phyloP scores from a whole-genome alignment of 139 green algal genomes.

The Limnomonas spitsbergensis region DNA sequence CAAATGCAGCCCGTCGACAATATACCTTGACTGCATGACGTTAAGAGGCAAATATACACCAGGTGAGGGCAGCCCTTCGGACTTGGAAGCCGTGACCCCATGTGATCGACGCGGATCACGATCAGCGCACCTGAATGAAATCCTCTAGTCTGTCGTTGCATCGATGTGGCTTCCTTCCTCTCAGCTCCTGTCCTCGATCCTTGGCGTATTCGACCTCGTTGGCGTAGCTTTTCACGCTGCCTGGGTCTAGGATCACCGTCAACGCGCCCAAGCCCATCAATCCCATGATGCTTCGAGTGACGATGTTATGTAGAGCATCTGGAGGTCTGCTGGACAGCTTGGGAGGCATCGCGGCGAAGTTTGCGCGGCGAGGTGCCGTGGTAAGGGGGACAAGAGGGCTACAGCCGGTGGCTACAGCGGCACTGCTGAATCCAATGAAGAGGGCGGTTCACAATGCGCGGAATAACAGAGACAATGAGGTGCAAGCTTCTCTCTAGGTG shows the following conservation, averaged over 20 bases:
- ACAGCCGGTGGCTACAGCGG: no score
- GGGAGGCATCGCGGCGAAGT: no score
- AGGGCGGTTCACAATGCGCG: no score
- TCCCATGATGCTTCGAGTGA: slow-evolving; percentile 3
- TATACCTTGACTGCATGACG: neutral
- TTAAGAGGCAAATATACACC: neutral
- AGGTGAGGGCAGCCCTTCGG: neutral
- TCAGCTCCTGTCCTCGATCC: neutral
- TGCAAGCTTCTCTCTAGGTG: no score
- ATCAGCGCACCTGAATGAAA: slow-evolving; percentile 5
- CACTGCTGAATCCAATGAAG: no score
- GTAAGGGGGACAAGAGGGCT: no score
- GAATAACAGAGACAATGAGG: no score
- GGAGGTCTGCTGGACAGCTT: neutral
- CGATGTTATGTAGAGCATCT: slow-evolving; percentile 1
- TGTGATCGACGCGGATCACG: neutral
- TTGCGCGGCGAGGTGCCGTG: no score
- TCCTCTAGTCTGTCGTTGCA: slow-evolving; percentile 9
- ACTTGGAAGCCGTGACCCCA: neutral
- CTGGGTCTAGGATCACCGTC: slow-evolving; percentile 4
- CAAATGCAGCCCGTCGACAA: no score
- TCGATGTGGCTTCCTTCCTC: neutral
- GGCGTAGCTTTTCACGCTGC: slow-evolving; percentile 5
- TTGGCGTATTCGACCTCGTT: slow-evolving; percentile 12
- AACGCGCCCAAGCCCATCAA: neutral